Evolutionary conservation across 257 asterid genomes (phyloP).

Genomic region (Salvia splendens): DNA sequence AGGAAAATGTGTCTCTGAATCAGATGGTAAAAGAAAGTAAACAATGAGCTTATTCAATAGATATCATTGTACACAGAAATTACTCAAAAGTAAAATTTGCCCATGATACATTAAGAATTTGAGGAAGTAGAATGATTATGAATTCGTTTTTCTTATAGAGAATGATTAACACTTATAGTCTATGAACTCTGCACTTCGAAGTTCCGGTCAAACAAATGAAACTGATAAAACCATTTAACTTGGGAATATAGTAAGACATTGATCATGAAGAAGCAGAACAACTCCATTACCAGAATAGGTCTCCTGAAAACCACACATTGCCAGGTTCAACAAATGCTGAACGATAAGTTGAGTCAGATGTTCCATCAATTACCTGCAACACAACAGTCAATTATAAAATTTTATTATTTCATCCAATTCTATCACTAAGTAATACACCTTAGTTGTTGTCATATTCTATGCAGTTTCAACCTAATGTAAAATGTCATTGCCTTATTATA

Average conservation of each 20-base stretch:
- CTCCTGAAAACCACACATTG: slow-evolving; percentile 51
- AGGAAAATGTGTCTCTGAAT: background rate
- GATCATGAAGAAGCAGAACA: slow-evolving; percentile 19
- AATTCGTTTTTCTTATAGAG: slow-evolving; percentile 2
- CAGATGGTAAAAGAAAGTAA: background rate
- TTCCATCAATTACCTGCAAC: slow-evolving; percentile 61
- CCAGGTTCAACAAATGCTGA: slow-evolving; percentile 58
- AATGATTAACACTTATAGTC: background rate
- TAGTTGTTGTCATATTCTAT: background rate
- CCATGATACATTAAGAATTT: background rate
- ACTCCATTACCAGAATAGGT: slow-evolving; percentile 56
- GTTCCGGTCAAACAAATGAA: background rate
- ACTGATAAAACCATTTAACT: slow-evolving; percentile 16
- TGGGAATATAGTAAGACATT: slow-evolving; percentile 3
- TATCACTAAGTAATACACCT: background rate
- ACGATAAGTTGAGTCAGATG: slow-evolving; percentile 55
- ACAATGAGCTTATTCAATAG: background rate
- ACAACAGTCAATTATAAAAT: slow-evolving; percentile 19
- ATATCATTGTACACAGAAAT: background rate
- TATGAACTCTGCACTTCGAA: background rate
- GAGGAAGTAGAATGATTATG: background rate
- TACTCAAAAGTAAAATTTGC: background rate
- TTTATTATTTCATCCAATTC: background rate
- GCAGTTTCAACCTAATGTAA: background rate
- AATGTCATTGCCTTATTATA: slow-evolving; percentile 14